phyloP scores from a whole-genome alignment of 208 protist species.

The Leishmania martiniquensis region DNA sequence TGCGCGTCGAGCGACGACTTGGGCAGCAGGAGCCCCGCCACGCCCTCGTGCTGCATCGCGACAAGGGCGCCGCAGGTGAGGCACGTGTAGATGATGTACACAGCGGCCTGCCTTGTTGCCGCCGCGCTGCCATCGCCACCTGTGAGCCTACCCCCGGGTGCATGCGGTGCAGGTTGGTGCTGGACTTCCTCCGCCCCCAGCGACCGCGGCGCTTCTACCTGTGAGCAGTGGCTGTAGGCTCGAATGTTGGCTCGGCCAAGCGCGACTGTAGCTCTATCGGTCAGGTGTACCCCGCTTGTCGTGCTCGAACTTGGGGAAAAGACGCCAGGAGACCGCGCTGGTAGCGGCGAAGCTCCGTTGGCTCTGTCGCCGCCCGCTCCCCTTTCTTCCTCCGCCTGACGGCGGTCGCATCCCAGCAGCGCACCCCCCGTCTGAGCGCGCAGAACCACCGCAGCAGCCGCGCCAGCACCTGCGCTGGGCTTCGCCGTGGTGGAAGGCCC shows the following conservation, averaged over 20 bases:
- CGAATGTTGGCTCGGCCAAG: conserved; percentile 9
- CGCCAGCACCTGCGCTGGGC: conserved; percentile 21
- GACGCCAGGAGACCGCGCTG: neutral
- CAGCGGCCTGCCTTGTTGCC: neutral
- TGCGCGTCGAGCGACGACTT: conserved; percentile 50
- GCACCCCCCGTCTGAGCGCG: conserved; percentile 1
- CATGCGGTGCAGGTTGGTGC: neutral
- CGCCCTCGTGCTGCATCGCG: conserved; percentile 57
- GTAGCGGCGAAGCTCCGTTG: neutral
- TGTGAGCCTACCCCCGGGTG: neutral
- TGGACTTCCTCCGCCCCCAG: conserved; percentile 7
- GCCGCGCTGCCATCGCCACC: neutral
- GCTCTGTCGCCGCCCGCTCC: neutral
- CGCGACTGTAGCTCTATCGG: neutral
- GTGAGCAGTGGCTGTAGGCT: conserved; percentile 9
- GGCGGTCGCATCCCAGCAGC: neutral
- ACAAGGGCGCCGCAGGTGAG: conserved; percentile 55
- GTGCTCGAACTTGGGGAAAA: neutral
- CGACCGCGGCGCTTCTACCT: neutral
- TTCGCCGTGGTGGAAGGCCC: neutral
- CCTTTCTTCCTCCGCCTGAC: neutral
- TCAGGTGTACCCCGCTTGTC: neutral
- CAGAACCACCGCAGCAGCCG: conserved; percentile 18
- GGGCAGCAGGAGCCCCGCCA: conserved; percentile 65
- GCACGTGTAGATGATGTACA: conserved; percentile 63